Evolutionary conservation across 2,329 filamentous ascomycete species (phyloP), one percentile per base, ranked within the genome.

Genomic region (Leptographium wingfieldii): DNA sequence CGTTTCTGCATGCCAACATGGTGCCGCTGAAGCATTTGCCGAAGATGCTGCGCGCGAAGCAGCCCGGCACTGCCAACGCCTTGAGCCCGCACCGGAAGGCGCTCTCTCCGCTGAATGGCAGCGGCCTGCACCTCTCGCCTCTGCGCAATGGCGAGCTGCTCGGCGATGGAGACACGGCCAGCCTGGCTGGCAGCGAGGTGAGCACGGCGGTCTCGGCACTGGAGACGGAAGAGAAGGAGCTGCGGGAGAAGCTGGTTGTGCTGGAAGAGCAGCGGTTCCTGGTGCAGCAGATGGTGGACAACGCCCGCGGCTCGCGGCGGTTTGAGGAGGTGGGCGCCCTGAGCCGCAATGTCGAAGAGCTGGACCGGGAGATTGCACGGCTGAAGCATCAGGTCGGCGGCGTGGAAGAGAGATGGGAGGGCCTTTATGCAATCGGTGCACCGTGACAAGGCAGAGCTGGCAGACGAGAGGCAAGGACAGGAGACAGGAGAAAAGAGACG

Each of bases 211-310:
- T 81, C 1, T 81, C 78, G 11, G 74, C 77, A 40, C 73, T 95
- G 5, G 91, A 95, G 71, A 82, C 81, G 0, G 90, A 96, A 69
- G 91, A 96, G 71, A 92, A 90, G 69, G 83, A 89, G 25, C 74
- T 95, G 1, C 82, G 87, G 19, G 91, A 96, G 67, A 78, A 84
- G 4, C 75, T 96, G 14, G 87, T 94, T 35, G 86, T 96, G 7
- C 78, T 96, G 1, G 90, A 96, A 70, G 92, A 96, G 73, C 92
- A 96, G 71, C 87, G 85, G 64, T 95, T 95, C 72, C 84, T 96
- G 73, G 90, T 96, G 0, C 83, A 85, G 46, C 85, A 89, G 66
- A 95, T 95, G 90, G 83, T 95, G 53, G 82, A 82, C 9, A 83
- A 86, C 62, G 90, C 91, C 0, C 86, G 86, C 55, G 86, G 85